A percentile compares a stretch with the other conserved stretches of the same genome.
These are phyloP conservation scores for Xylaria acuta DNA, from an alignment of 495 filamentous ascomycete genomes.

Conservation along the genomic window DNA sequence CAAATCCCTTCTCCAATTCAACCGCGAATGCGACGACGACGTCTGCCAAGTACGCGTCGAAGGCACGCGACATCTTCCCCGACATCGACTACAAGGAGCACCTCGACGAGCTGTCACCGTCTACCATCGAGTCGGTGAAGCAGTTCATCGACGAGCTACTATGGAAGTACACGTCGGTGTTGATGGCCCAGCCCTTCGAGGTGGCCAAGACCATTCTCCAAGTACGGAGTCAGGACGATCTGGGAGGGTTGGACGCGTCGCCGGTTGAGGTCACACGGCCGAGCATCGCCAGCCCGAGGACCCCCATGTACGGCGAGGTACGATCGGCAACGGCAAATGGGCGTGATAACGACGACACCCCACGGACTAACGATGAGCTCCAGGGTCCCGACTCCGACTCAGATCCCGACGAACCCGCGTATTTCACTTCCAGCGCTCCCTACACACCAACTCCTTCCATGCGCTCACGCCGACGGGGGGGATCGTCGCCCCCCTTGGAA, in stretches of 20 bases:
- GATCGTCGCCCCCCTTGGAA: conserved; percentile 41
- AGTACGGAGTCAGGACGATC: conserved; percentile 64
- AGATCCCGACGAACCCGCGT: conserved; percentile 79
- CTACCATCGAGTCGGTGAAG: conserved; percentile 71
- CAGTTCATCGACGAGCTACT: conserved; percentile 77
- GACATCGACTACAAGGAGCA: conserved; percentile 92
- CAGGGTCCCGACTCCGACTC: conserved; percentile 65
- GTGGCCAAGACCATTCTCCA: conserved; percentile 94
- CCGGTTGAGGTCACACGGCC: conserved; percentile 33
- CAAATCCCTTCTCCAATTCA: conserved; percentile 51
- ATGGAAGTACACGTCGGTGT: conserved; percentile 82
- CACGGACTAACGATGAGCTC: conserved; percentile 18
- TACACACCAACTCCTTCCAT: conserved; percentile 61
- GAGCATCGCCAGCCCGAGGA: conserved; percentile 46
- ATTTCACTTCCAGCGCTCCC: conserved; percentile 80
- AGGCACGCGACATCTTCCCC: conserved; percentile 81
- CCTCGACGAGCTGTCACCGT: conserved; percentile 76
- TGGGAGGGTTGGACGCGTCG: conserved; percentile 44
- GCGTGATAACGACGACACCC: not conserved
- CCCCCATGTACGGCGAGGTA: conserved; percentile 58
- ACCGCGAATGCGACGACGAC: conserved; percentile 53
- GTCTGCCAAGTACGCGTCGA: conserved; percentile 66
- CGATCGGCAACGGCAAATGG: conserved; percentile 9
- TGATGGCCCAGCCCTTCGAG: conserved; percentile 95
- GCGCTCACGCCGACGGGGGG: conserved; percentile 42